Percentiles rank a stretch among this genome's conserved stretches.
phyloP scores from a whole-genome alignment of 345 rosid genomes.

The Arabidopsis suecica region DNA sequence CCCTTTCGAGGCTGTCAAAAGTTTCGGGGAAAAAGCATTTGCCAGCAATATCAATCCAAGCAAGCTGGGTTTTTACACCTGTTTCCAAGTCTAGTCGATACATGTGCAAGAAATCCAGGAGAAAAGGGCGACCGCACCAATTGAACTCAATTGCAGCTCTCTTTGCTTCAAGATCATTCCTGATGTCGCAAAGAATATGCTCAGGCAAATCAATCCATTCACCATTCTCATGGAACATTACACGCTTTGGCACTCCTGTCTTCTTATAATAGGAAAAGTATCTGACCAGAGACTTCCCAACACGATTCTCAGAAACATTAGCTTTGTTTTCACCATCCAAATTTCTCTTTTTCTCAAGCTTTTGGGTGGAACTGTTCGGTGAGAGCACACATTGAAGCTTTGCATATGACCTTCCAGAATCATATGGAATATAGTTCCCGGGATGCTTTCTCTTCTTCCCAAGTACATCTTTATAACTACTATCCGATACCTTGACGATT shows the following conservation, averaged over 20 bases:
- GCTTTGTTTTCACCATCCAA: constrained; percentile 43
- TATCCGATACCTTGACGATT: constrained; percentile 61
- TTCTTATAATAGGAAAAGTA: constrained; percentile 71
- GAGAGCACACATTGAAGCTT: constrained; percentile 47
- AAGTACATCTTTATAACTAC: constrained; percentile 39
- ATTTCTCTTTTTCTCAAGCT: constrained; percentile 57
- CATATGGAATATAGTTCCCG: constrained; percentile 38
- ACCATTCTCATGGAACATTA: constrained; percentile 72
- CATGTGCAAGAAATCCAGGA: constrained; percentile 90
- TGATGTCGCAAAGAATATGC: constrained; percentile 46
- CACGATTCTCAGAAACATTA: constrained; percentile 40
- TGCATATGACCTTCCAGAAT: constrained; percentile 52
- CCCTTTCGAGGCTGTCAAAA: constrained; percentile 43
- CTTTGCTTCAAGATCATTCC: constrained; percentile 68
- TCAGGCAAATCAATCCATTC: constrained; percentile 76
- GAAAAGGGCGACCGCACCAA: constrained; percentile 49
- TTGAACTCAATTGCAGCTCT: constrained; percentile 64
- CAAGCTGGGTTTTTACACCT: constrained; percentile 63
- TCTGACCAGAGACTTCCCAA: constrained; percentile 54
- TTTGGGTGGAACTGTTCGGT: constrained; percentile 39
- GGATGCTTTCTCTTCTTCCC: constrained; percentile 59
- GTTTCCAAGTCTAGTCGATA: constrained; percentile 64
- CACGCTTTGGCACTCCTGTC: constrained; percentile 70
- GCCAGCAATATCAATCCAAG: constrained; percentile 94
- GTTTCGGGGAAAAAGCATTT: constrained; percentile 79